Evolutionary conservation across 805 yeast species (phyloP).

Genomic region (Ogataea sp.): DNA sequence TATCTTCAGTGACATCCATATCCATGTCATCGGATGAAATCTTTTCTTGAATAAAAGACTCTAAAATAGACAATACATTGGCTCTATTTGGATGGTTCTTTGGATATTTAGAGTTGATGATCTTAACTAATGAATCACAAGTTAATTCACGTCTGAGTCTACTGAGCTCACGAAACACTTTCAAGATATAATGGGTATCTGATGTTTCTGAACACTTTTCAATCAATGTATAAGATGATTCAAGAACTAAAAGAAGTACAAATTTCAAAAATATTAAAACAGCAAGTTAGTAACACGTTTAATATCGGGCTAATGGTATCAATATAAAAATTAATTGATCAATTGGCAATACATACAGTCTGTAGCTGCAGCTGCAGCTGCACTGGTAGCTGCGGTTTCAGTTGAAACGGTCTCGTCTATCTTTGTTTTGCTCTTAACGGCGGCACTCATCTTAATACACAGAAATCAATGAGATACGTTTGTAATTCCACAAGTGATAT

Average conservation of each 20-base stretch:
- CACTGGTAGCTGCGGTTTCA: not conserved
- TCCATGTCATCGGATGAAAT: slow-evolving; percentile 26
- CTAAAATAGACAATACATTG: slow-evolving; percentile 30
- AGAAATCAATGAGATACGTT: not conserved
- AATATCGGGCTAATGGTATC: too few relatives aligned
- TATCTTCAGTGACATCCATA: slow-evolving; percentile 18
- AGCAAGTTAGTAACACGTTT: too few relatives aligned
- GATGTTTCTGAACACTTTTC: slow-evolving; percentile 37
- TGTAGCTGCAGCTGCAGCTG: too few relatives aligned
- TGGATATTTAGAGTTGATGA: slow-evolving; percentile 52
- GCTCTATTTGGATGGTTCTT: slow-evolving; percentile 32
- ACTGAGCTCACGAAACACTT: slow-evolving; percentile 78
- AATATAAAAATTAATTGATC: not conserved
- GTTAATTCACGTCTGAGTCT: slow-evolving; percentile 60
- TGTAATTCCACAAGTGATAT: too few relatives aligned
- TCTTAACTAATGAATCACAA: slow-evolving; percentile 42
- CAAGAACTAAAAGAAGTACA: not conserved
- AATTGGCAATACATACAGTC: too few relatives aligned
- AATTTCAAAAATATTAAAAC: too few relatives aligned
- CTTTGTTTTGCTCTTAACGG: not conserved
- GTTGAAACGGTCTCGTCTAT: not conserved
- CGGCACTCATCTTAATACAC: not conserved
- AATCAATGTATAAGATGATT: slow-evolving; percentile 10
- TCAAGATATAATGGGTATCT: slow-evolving; percentile 84
- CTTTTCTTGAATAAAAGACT: slow-evolving; percentile 25